Percentiles rank a stretch among this genome's conserved stretches.
These are phyloP conservation scores for Phytopythium vexans DNA, from an alignment of 352 stramenopile genomes.

Conservation along the genomic window DNA sequence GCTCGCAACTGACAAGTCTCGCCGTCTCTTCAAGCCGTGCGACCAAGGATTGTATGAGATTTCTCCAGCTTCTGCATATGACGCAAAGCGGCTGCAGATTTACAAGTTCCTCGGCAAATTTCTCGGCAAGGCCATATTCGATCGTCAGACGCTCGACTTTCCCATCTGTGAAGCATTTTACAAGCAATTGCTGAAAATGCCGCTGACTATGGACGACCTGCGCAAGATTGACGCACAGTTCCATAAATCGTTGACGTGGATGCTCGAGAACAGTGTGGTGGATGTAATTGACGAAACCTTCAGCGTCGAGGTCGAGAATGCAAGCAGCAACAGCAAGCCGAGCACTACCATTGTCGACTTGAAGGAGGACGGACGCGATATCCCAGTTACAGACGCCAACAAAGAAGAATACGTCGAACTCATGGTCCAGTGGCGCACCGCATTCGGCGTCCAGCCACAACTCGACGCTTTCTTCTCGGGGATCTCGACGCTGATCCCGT, in stretches of 20 bases:
- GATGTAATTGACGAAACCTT: constrained; percentile 86
- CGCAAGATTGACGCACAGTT: constrained; percentile 74
- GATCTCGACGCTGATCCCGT: constrained; percentile 47
- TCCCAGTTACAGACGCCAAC: constrained; percentile 71
- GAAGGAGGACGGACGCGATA: constrained; percentile 57
- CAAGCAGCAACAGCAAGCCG: constrained; percentile 10
- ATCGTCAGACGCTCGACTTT: constrained; percentile 78
- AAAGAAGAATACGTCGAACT: constrained; percentile 74
- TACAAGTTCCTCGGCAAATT: constrained; percentile 78
- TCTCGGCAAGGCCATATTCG: constrained; percentile 84
- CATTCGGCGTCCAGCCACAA: constrained; percentile 48
- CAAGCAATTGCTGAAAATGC: constrained; percentile 59
- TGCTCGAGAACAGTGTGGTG: constrained; percentile 80
- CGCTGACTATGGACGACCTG: constrained; percentile 57
- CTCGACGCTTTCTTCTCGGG: constrained; percentile 57
- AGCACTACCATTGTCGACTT: constrained; percentile 35
- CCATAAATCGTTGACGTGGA: constrained; percentile 80
- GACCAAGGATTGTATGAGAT: constrained; percentile 55
- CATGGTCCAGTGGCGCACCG: constrained; percentile 57
- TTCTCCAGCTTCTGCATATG: constrained; percentile 25
- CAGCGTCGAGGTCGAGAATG: constrained; percentile 52
- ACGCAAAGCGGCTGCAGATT: constrained; percentile 29
- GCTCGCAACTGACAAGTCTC: constrained; percentile 25
- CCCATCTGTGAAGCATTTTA: constrained; percentile 73
- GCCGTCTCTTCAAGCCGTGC: constrained; percentile 48